Conservation (phyloP, 257 asterid genomes). For the Schizonepeta tenuifolia region DNA sequence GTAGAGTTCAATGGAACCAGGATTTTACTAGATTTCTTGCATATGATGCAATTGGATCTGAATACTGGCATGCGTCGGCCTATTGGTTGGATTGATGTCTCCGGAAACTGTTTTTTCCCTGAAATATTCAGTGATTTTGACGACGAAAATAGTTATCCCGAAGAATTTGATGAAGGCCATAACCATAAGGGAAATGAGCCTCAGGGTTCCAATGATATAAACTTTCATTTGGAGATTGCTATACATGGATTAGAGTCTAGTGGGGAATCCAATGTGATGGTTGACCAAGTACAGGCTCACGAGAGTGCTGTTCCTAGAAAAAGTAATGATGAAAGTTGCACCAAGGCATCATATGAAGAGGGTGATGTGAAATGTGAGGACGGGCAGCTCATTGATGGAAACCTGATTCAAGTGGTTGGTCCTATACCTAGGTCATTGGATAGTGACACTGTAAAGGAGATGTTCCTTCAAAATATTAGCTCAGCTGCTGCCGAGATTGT, state of each 20-base stretch:
- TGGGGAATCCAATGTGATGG: conserved; percentile 70
- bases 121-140: conserved; percentile 50
- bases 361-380: conserved; percentile 41
- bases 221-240: conserved; percentile 75
- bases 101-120: conserved; percentile 81
- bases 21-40: conserved; percentile 69
- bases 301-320: conserved; percentile 41
- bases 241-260: conserved; percentile 69
- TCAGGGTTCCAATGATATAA: conserved; percentile 51
- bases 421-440: conserved; percentile 36
- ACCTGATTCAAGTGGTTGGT: conserved; percentile 34
- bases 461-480: conserved; percentile 54
- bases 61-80: conserved; percentile 60
- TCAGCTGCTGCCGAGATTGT: conserved; percentile 50
- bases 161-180: conserved; percentile 39
- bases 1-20: conserved; percentile 51
- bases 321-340: conserved; percentile 48
- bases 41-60: conserved; percentile 71
- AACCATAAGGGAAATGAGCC: conserved; percentile 38
- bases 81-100: conserved; percentile 90
- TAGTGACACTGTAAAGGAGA: conserved; percentile 45
- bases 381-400: conserved; percentile 36
- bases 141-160: conserved; percentile 32
- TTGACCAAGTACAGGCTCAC: conserved; percentile 43
- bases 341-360: conserved; percentile 38